Conservation (phyloP, 2,329 filamentous ascomycete genomes). For the Coniochaeta prunicola region DNA sequence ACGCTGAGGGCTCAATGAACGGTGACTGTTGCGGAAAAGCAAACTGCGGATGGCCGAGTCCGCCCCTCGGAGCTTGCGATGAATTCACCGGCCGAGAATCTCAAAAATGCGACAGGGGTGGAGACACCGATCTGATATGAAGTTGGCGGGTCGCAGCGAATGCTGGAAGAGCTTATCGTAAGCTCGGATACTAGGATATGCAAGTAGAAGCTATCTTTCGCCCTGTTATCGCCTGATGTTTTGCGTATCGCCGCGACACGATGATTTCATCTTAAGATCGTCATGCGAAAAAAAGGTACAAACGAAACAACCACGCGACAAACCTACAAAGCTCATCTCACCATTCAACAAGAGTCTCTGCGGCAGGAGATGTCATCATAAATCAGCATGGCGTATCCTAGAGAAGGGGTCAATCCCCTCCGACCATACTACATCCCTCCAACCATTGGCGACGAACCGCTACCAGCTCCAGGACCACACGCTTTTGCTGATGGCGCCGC, state of each 20-base stretch:
- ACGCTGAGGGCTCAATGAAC: not conserved
- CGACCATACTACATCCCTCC: slow-evolving; percentile 64
- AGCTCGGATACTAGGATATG: not conserved
- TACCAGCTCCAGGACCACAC: slow-evolving; percentile 30
- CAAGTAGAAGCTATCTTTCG: not conserved
- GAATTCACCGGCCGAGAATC: not conserved
- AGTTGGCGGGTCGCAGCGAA: not conserved
- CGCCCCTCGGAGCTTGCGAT: not conserved
- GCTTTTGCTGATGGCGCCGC: slow-evolving; percentile 34
- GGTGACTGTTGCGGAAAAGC: not conserved
- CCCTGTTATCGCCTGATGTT: not conserved
- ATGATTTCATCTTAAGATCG: slow-evolving; percentile 11
- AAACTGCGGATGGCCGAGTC: not conserved
- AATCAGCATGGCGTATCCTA: slow-evolving; percentile 33
- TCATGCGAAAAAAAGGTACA: slow-evolving; percentile 9
- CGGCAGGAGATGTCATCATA: not conserved
- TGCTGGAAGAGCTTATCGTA: not conserved
- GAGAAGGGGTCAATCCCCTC: slow-evolving; percentile 52
- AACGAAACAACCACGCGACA: slow-evolving; percentile 7
- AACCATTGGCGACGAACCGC: slow-evolving; percentile 38
- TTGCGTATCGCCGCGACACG: slow-evolving; percentile 10
- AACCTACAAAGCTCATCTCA: slow-evolving; percentile 11
- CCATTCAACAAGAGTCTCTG: slow-evolving; percentile 14
- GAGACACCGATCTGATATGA: not conserved
- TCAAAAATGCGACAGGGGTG: not conserved